Conservation (phyloP, 768 basidiomycete species). For the Phylloporus sp. region DNA sequence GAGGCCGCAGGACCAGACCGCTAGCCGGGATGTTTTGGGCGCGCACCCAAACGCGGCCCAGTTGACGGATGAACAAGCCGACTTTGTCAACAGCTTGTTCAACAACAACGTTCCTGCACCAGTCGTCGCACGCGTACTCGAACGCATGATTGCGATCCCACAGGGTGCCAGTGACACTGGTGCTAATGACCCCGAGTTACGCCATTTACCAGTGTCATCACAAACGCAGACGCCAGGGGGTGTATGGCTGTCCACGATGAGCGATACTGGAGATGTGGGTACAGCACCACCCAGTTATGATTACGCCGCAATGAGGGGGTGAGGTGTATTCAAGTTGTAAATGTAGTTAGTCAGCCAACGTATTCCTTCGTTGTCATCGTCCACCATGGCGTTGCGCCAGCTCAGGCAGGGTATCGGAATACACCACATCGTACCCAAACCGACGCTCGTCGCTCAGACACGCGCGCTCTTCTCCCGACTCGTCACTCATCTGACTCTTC, state of each 20-base stretch:
- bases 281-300: neutral
- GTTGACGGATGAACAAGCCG: constrained; percentile 20
- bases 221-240: neutral
- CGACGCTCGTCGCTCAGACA: constrained; percentile 41
- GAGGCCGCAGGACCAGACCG: neutral
- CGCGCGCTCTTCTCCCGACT: constrained; percentile 54
- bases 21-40: neutral
- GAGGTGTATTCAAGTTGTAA: neutral
- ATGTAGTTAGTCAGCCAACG: constrained; percentile 22
- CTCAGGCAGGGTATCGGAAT: constrained; percentile 24
- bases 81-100: constrained; percentile 24
- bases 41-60: too few relatives aligned
- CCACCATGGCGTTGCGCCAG: constrained; percentile 23
- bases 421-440: neutral
- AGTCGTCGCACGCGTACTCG: constrained; percentile 24
- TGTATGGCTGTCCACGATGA: neutral
- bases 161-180: neutral
- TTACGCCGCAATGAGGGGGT: neutral
- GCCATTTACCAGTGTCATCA: neutral
- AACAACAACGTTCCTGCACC: constrained; percentile 25
- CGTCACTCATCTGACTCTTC: constrained; percentile 41
- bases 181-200: neutral
- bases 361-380: neutral
- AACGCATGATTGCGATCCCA: constrained; percentile 23
- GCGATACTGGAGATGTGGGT: neutral